Percentiles rank a stretch among this genome's conserved stretches.
Evolutionary conservation across 495 filamentous ascomycete genomes (phyloP).

Genomic region (Hypomontagnella monticulosa): DNA sequence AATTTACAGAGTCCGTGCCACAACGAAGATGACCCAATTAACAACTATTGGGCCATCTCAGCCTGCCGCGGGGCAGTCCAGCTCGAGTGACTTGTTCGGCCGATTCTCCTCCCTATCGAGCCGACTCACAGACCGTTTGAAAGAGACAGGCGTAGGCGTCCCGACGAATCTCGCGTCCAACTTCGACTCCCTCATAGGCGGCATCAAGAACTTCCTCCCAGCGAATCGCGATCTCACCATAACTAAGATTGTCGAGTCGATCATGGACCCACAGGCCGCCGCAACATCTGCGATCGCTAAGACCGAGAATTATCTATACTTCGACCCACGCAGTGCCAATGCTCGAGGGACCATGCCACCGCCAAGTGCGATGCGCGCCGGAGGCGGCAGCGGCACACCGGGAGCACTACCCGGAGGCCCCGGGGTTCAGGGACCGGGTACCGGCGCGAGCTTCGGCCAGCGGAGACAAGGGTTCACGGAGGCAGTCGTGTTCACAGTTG

Average conservation of each 20-base stretch:
- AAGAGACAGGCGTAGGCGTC: conserved; percentile 76
- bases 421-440: conserved; percentile 65
- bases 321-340: conserved; percentile 92
- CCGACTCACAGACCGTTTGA: conserved; percentile 90
- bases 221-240: conserved; percentile 94
- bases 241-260: conserved; percentile 96
- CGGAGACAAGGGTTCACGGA: conserved; percentile 93
- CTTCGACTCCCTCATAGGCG: conserved; percentile 94
- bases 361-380: conserved; percentile 62
- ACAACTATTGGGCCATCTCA: conserved; percentile 77
- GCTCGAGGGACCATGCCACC: conserved; percentile 93
- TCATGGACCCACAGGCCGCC: conserved; percentile 95
- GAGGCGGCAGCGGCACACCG: conserved; percentile 47
- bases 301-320: conserved; percentile 98
- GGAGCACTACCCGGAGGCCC: conserved; percentile 56
- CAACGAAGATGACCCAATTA: conserved; percentile 99
- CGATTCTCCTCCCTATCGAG: conserved; percentile 90
- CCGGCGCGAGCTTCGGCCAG: conserved; percentile 90
- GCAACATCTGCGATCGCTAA: conserved; percentile 93
- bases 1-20: conserved; percentile 79
- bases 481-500: conserved; percentile 95
- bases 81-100: conserved; percentile 80
- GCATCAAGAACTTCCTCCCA: conserved; percentile 98
- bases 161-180: conserved; percentile 76
- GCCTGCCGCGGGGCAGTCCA: conserved; percentile 58